Base-by-base conservation (phyloP, 2,329 filamentous ascomycete genomes). In the Arthrobotrys conoides region DNA sequence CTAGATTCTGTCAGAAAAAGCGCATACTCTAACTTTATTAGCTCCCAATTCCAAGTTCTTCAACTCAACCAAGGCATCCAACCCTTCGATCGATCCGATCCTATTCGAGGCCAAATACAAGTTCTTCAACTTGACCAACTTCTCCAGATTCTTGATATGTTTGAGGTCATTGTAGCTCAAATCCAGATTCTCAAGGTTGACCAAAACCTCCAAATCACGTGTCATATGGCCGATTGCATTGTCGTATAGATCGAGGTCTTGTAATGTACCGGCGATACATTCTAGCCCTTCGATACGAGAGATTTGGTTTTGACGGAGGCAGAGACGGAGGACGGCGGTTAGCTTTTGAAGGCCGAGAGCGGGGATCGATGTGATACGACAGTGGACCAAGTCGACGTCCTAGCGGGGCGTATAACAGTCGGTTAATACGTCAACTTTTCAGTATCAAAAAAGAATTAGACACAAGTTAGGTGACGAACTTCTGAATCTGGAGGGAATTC, bases 151-250 rank as follows among this genome's bases (percentile, higher is more conserved):
- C 75, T 88, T 88, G 86, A 99, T 97, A 85, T 97, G 94, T 84
- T 97, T 97, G 86, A 99, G 95, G 87, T 98, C 98, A 87, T 99
- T 99, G 89, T 97, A 99, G 84, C 93, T 96, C 65, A 99, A 88
- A 84, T 99, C 96, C 69, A 99, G 89, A 71, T 87, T 91, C 5
- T 89, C 93, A 68, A 99, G 88, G 79, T 92, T 88, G 12, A 88
- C 89, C 72, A 97, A 89, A 55, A 90, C 87, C 68, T 97, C 94
- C 55, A 99, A 88, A 33, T 93, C 93, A 81, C 91, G 91, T 16
- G 38, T 51, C 84, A 97, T 90, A 84, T 97, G 94, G 10, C 90
- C 89, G 82, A 99, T 94, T 18, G 97, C 88, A 85, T 99, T 99
- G 86, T 99, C 96, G 86, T 99, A 99, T 76, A 99, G 88, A 82